phyloP scores from a whole-genome alignment of 1,284 basidiomycete species.

The Pseudozyma flocculosa region DNA sequence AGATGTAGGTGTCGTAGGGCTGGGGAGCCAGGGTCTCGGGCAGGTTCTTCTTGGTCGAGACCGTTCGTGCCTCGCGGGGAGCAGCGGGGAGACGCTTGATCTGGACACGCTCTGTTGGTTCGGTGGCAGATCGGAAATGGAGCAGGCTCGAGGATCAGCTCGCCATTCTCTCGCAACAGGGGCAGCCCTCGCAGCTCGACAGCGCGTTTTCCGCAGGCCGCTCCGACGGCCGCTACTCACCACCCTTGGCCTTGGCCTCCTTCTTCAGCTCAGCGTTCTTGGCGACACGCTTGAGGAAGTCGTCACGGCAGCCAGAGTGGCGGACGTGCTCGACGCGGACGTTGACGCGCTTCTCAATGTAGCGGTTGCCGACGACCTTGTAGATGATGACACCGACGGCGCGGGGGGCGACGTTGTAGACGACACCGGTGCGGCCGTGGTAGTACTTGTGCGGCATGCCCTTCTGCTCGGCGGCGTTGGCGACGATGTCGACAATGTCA shows the following conservation, averaged over 20 bases:
- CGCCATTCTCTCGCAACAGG: too few relatives aligned
- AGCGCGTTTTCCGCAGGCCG: not conserved
- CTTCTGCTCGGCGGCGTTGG: constrained; percentile 98
- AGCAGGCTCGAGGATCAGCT: too few relatives aligned
- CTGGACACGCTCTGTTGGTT: constrained; percentile 70
- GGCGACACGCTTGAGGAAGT: constrained; percentile 96
- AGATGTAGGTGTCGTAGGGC: constrained; percentile 65
- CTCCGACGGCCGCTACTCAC: constrained; percentile 2
- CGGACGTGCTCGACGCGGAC: constrained; percentile 95
- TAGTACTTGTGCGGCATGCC: constrained; percentile 94
- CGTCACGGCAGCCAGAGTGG: constrained; percentile 98
- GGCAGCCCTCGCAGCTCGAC: not conserved
- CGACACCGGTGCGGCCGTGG: constrained; percentile 85
- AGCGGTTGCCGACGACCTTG: constrained; percentile 98
- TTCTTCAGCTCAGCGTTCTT: constrained; percentile 81
- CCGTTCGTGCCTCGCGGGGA: constrained; percentile 77
- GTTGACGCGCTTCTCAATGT: constrained; percentile 99
- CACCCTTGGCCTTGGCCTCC: constrained; percentile 67
- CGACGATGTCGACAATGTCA: constrained; percentile 99
- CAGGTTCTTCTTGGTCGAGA: constrained; percentile 74
- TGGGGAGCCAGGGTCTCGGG: constrained; percentile 91
- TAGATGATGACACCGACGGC: constrained; percentile 96
- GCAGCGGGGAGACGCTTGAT: constrained; percentile 84
- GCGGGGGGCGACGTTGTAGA: constrained; percentile 95
- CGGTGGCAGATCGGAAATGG: not conserved